These are phyloP conservation scores for Sporothrix brasiliensis DNA, from an alignment of 2,329 filamentous ascomycete genomes.

Conservation along the genomic window DNA sequence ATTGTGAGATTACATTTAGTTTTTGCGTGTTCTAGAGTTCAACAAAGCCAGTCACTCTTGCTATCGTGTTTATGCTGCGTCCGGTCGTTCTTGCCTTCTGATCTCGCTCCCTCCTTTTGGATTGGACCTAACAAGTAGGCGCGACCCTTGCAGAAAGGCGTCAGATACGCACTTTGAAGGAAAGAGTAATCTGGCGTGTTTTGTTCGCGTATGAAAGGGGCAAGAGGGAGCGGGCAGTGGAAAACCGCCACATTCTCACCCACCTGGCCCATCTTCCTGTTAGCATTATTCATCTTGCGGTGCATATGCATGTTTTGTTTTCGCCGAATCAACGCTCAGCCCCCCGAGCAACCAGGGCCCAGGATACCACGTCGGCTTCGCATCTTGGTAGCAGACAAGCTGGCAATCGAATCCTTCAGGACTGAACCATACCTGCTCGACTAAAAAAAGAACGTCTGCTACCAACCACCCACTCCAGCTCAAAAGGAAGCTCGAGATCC, in stretches of 20 bases:
- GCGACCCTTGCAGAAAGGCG: conserved; percentile 3
- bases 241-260: background rate
- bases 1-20: background rate
- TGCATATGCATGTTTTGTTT: conserved; percentile 7
- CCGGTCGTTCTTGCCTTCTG: background rate
- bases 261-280: background rate
- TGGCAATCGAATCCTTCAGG: conserved; percentile 19
- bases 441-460: conserved; percentile 1
- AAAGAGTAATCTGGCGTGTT: background rate
- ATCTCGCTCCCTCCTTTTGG: background rate
- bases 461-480: background rate
- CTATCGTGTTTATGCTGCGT: background rate
- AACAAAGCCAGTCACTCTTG: background rate
- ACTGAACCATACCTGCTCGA: background rate
- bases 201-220: background rate
- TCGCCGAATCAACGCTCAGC: conserved; percentile 6
- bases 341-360: background rate
- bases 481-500: background rate
- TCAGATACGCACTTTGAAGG: background rate
- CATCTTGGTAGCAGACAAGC: conserved; percentile 15
- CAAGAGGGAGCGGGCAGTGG: background rate
- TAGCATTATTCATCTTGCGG: background rate
- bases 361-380: background rate
- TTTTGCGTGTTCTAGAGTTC: background rate
- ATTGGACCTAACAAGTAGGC: conserved; percentile 13